Percentiles rank a stretch among this genome's conserved stretches.
These are phyloP conservation scores for Chlamydomonas sphaeroides DNA, from an alignment of 139 green algal species.

Conservation along the genomic window DNA sequence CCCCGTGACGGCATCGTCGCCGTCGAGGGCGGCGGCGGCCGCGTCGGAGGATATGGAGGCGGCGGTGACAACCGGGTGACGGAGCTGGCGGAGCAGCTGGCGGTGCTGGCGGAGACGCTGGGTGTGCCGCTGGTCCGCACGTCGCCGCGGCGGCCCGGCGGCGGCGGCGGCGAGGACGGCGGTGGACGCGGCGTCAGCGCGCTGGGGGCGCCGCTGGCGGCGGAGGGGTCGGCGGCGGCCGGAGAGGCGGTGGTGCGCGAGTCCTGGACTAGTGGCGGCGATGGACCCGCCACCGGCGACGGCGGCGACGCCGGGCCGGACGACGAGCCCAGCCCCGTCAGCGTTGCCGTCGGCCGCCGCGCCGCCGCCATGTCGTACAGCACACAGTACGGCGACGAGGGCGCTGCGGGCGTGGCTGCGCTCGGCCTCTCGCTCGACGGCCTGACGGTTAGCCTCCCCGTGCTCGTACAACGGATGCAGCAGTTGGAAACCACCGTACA, in stretches of 20 bases:
- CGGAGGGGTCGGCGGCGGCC: too few species aligned
- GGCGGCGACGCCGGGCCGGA: too few species aligned
- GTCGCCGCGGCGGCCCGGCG: background rate
- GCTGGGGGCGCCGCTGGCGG: background rate
- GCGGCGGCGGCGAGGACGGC: too few species aligned
- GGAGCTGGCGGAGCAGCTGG: conserved; percentile 11
- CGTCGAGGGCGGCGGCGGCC: too few species aligned
- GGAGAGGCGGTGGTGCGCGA: too few species aligned
- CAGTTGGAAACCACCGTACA: conserved; percentile 23
- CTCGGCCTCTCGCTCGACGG: conserved; percentile 1
- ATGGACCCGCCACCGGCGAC: too few species aligned
- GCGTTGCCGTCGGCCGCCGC: background rate
- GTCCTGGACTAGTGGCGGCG: too few species aligned
- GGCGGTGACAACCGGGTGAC: background rate
- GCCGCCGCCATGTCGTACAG: too few species aligned
- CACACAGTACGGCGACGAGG: background rate
- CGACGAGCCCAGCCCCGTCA: background rate
- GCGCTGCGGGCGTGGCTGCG: background rate
- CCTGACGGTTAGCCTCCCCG: background rate
- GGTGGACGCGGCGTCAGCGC: background rate
- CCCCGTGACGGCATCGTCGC: too few species aligned
- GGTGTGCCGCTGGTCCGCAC: background rate
- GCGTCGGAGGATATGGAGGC: background rate
- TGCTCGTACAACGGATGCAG: conserved; percentile 9
- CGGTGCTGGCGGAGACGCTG: background rate